A percentile compares a stretch with the other conserved stretches of the same genome.
These are phyloP conservation scores for Pichia manshurica DNA, from an alignment of 805 yeast genomes.

Conservation along the genomic window DNA sequence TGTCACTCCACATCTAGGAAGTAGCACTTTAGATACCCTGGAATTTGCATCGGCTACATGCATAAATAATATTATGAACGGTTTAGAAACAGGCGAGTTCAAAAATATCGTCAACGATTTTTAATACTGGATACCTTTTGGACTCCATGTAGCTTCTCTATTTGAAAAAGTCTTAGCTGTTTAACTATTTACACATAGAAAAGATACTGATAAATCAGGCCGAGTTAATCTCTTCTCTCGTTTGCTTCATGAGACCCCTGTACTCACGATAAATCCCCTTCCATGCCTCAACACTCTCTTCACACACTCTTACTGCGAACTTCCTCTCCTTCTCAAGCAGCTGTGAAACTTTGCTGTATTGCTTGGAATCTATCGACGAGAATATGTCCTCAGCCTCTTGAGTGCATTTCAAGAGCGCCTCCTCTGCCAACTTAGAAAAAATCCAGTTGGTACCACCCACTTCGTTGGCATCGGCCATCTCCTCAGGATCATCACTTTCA, in stretches of 20 bases:
- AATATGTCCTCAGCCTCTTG: background rate
- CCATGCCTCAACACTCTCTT: slow-evolving; percentile 16
- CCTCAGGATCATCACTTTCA: slow-evolving; percentile 6
- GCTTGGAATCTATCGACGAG: background rate
- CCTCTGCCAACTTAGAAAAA: slow-evolving; percentile 12
- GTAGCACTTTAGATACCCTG: slow-evolving; percentile 55
- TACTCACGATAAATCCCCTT: slow-evolving; percentile 14
- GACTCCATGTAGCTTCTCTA: background rate
- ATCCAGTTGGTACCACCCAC: slow-evolving; percentile 4
- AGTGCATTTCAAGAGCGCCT: slow-evolving; percentile 13
- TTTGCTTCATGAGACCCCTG: slow-evolving; percentile 2
- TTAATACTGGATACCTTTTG: too few species aligned
- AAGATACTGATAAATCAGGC: too few species aligned
- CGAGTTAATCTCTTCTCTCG: background rate
- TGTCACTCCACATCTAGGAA: slow-evolving; percentile 67
- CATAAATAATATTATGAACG: slow-evolving; percentile 47
- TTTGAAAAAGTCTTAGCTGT: background rate
- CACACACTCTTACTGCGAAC: slow-evolving; percentile 21
- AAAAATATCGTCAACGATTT: slow-evolving; percentile 11
- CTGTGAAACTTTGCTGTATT: slow-evolving; percentile 1
- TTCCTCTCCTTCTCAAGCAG: slow-evolving; percentile 18
- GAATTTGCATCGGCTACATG: slow-evolving; percentile 47
- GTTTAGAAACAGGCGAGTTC: slow-evolving; percentile 31
- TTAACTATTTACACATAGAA: too few species aligned
- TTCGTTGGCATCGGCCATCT: background rate